Evolutionary conservation across 768 basidiomycete genomes (phyloP), one percentile per base, ranked within the genome.

Genomic region (Collybiopsis luxurians): DNA sequence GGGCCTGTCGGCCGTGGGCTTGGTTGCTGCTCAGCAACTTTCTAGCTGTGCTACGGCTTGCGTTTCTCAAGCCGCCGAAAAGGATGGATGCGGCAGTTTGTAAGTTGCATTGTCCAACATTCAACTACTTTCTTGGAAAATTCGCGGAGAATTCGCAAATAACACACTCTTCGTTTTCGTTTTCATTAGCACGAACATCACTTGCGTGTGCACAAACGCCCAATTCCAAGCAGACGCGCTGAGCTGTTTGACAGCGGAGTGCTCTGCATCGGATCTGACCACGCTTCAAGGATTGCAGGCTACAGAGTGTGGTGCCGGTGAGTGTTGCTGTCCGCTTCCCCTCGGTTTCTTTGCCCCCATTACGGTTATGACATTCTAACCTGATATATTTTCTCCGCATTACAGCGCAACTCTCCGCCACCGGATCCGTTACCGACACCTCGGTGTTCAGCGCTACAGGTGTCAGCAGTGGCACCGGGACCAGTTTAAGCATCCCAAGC

Each of bases 21-120:
- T 40, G 50, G 23, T 36, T 26, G 36, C 23, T 3, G 50, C 50
- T n/a, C 50, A 51, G n/a, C 3, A 2, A 5, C 42, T 54, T 17
- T 54, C 53, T 3, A 17, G n/a, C 10, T 54, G 53, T 44, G 53
- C 53, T 13, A 43, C 53, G 10, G 53, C 53, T 4, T 54, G 53
- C 40, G 19, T 54, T 21, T n/a, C 27, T 27, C 53, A 54, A 28
- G 53, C 53, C 1, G 53, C 53, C n/a, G 31, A 10, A n/a, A 28
- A 31, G 17, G 43, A 54, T 34, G 53, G 53, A 15, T 54, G 53
- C 43, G 40, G n/a, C 28, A 44, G 53, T 15, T 43, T 54, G 53
- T 54, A 31, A 30, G 53, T 54, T 31, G 2, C 15, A 50, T 23
- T 19, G n/a, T 45, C 12, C 6, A 34, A 34, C 31, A 13, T 34